A percentile compares a stretch with the other conserved stretches of the same genome.
Conservation (phyloP, 2,329 filamentous ascomycete species). For the Alternaria burnsii region DNA sequence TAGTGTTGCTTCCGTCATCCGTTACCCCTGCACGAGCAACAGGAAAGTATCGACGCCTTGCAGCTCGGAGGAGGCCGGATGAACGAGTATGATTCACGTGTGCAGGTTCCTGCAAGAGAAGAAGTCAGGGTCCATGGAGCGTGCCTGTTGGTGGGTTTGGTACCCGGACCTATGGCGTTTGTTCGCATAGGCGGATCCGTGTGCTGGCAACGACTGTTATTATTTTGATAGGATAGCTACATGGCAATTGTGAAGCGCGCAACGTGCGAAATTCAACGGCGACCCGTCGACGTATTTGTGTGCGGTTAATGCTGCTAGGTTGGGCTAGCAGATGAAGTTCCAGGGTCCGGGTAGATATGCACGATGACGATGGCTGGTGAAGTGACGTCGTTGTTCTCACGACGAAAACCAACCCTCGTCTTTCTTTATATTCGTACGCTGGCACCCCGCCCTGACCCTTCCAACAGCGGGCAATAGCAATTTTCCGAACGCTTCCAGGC, state of each 20-base stretch:
- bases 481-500: slow-evolving; percentile 46
- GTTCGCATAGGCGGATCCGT: background rate
- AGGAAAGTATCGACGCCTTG: slow-evolving; percentile 13
- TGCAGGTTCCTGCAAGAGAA: slow-evolving; percentile 23
- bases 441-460: slow-evolving; percentile 30
- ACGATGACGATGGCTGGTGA: slow-evolving; percentile 37
- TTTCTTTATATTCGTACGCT: slow-evolving; percentile 29
- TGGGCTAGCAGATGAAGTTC: slow-evolving; percentile 8
- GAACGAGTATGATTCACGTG: slow-evolving; percentile 20
- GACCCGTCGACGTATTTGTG: slow-evolving; percentile 2
- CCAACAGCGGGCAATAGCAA: slow-evolving; percentile 27
- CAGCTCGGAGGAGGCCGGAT: slow-evolving; percentile 32
- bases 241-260: background rate
- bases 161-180: slow-evolving; percentile 10
- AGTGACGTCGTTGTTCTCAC: slow-evolving; percentile 35
- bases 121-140: slow-evolving; percentile 10
- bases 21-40: slow-evolving; percentile 3
- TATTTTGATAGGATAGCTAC: background rate
- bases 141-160: slow-evolving; percentile 12
- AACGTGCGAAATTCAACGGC: background rate
- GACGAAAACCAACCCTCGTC: slow-evolving; percentile 29
- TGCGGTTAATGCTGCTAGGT: slow-evolving; percentile 9
- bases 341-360: slow-evolving; percentile 35
- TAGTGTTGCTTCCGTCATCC: slow-evolving; percentile 6
- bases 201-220: background rate